Percentiles rank a stretch among this genome's conserved stretches.
phyloP scores from a whole-genome alignment of 116 monocot species.

The Dioscorea cayenensis region DNA sequence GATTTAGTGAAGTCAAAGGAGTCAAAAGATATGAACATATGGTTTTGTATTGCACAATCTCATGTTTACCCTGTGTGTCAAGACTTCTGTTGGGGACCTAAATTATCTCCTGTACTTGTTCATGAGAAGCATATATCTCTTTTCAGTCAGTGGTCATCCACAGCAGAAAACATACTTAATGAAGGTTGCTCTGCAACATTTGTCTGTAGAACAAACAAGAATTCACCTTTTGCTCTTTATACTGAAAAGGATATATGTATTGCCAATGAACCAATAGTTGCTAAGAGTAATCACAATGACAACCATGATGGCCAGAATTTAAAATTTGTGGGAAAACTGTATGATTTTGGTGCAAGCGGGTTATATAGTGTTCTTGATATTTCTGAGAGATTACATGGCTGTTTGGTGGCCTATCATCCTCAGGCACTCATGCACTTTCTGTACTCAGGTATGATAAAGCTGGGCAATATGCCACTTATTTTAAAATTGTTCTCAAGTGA shows the following conservation, averaged over 20 bases:
- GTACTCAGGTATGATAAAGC: conserved; percentile 55
- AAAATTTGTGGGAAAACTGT: conserved; percentile 11
- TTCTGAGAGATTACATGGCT: conserved; percentile 35
- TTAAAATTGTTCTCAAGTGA: not conserved
- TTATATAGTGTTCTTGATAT: conserved; percentile 39
- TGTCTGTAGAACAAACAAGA: conserved; percentile 8
- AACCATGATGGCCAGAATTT: not conserved
- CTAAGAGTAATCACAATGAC: conserved; percentile 11
- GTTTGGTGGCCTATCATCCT: conserved; percentile 65
- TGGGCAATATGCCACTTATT: not conserved
- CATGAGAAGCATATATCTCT: conserved; percentile 74
- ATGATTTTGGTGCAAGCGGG: conserved; percentile 12
- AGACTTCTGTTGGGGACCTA: conserved; percentile 81
- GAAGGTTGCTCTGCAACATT: conserved; percentile 9
- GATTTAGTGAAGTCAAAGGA: conserved; percentile 18
- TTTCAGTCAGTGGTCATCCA: conserved; percentile 54
- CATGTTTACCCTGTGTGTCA: conserved; percentile 26
- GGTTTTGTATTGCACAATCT: conserved; percentile 62
- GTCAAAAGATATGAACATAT: conserved; percentile 26
- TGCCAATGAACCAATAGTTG: conserved; percentile 3
- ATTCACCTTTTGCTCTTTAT: conserved; percentile 19
- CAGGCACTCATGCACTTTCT: conserved; percentile 56
- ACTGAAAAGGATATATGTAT: conserved; percentile 8
- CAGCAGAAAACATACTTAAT: conserved; percentile 12
- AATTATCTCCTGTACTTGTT: conserved; percentile 55